Evolutionary conservation across 1,284 basidiomycete species (phyloP).

Genomic region (Apiotrichum brassicae): DNA sequence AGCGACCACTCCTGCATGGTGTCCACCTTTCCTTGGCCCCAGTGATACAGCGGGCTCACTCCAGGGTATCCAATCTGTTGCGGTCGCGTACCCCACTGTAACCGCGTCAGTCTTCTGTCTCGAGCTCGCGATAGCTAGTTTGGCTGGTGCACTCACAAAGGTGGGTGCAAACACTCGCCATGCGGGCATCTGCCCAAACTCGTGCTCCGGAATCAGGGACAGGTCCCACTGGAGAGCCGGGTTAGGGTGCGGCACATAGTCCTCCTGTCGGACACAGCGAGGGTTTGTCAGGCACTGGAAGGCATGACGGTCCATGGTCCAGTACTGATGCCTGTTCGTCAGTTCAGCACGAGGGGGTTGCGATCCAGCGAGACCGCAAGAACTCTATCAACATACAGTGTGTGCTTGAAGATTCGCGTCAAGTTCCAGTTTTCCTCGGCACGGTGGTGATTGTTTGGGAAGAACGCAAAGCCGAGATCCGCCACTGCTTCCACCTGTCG

Average conservation of each 20-base stretch:
- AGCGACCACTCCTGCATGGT: conserved; percentile 23
- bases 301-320: conserved; percentile 17
- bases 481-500: neutral
- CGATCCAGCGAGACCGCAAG: neutral
- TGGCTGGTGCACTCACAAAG: conserved; percentile 28
- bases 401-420: neutral
- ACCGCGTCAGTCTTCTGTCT: neutral
- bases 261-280: conserved; percentile 34
- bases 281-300: conserved; percentile 39
- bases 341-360: neutral
- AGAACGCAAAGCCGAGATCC: neutral
- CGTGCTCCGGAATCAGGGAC: conserved; percentile 23
- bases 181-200: conserved; percentile 33
- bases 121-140: too few relatives aligned
- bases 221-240: conserved; percentile 19
- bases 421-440: conserved; percentile 1
- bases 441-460: neutral
- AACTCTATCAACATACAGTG: neutral
- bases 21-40: conserved; percentile 14
- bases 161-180: conserved; percentile 37
- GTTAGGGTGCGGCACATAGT: conserved; percentile 28
- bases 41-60: conserved; percentile 2
- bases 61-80: neutral
- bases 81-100: conserved; percentile 7
- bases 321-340: conserved; percentile 1